Evolutionary conservation across 768 basidiomycete species (phyloP), one percentile per base, ranked within the genome.

Genomic region (Lactarius evosmus): DNA sequence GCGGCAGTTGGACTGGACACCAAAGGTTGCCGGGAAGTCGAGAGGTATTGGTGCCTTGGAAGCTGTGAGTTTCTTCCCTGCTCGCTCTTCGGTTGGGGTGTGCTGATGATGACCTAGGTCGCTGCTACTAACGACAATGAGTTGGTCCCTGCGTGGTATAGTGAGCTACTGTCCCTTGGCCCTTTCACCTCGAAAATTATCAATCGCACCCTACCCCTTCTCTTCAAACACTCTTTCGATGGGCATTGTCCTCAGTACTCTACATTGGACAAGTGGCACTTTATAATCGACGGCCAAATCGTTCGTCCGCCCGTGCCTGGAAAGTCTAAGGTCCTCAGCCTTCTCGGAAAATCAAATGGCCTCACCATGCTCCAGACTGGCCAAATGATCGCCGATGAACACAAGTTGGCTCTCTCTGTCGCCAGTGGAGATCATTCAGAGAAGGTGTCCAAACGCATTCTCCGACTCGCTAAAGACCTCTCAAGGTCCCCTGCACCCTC

Each of bases 1-100:
- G 16, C 82, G 79, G 55, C 97, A 99, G 73, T 78, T 98, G 62
- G 95, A 99, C 72, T 98, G 97, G 97, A 87, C 91, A 1, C 92
- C 92, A 1, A 98, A 98, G 74, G 78, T 82, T 7, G 86, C 85
- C 0, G 82, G 83, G 40, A 85, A 85, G 72, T 85, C 87, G 9
- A 79, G 91, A 71, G 89, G 89, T 0, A 71, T 90, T 8, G 60
- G 74, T 12, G 69, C 75, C 17, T 63, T 72, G 2, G 74, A 75
- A 51, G 25, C 53, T 16, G 79, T 77, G 56, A n/a, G 69, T 60
- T 61, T 63, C 9, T n/a, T 54, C 50, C 56, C 16, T 11, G 27
- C 25, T 49, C 40, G 7, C 8, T 2, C 27, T 22, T 41, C 38
- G 22, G 41, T 50, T 9, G 46, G 16, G 12, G 33, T 22, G 9